Conservation (phyloP, 768 basidiomycete species). For the Mycena capillaripes region DNA sequence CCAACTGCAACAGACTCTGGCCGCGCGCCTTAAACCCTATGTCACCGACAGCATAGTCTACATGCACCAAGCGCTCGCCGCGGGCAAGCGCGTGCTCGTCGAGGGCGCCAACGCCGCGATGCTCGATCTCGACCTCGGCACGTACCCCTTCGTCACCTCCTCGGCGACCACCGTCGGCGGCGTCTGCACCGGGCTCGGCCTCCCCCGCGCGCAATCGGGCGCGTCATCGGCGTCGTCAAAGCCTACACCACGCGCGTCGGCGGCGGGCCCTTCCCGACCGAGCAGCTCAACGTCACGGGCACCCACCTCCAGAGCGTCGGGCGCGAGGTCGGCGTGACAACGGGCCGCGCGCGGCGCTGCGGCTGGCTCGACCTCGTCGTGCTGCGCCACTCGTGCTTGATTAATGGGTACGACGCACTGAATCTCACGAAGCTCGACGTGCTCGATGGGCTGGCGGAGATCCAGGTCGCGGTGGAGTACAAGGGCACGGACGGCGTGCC, state of each 20-base stretch:
- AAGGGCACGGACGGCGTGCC: conserved; percentile 76
- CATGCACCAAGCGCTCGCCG: conserved; percentile 83
- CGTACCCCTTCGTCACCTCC: conserved; percentile 98
- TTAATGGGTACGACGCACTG: conserved; percentile 95
- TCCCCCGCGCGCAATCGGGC: conserved; percentile 91
- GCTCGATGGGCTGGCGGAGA: conserved; percentile 85
- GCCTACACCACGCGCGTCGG: conserved; percentile 99
- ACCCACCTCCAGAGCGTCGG: conserved; percentile 95
- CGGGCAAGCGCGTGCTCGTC: conserved; percentile 87
- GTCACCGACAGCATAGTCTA: conserved; percentile 91
- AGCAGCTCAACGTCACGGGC: conserved; percentile 92
- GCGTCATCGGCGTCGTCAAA: conserved; percentile 93
- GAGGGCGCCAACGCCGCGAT: conserved; percentile 99
- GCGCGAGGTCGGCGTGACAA: conserved; percentile 91
- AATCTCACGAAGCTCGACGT: conserved; percentile 98
- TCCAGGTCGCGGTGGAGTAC: conserved; percentile 92
- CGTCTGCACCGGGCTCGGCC: conserved; percentile 97
- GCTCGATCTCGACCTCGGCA: conserved; percentile 98
- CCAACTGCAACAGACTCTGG: conserved; percentile 69
- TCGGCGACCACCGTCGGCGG: conserved; percentile 95
- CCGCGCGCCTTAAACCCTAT: conserved; percentile 87
- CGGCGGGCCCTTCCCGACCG: conserved; percentile 98
- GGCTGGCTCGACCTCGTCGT: conserved; percentile 99
- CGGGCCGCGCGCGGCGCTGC: conserved; percentile 92
- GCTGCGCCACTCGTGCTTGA: conserved; percentile 89